Evolutionary conservation across 805 yeast species (phyloP).

Genomic region (Candida sonorensis): DNA sequence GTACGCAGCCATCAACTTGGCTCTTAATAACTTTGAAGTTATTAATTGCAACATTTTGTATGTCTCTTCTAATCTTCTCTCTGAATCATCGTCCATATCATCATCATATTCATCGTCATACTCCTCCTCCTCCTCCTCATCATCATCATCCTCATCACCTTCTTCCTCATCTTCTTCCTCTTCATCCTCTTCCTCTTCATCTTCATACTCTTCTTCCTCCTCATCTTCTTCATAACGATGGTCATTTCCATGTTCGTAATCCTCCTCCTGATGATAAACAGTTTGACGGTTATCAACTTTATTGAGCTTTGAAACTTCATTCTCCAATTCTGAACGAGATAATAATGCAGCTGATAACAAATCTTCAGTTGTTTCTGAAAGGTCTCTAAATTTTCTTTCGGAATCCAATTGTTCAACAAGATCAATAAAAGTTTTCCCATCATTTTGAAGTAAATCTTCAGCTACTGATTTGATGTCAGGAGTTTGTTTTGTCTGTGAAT

Average conservation of each 20-base stretch:
- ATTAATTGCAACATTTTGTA: conserved; percentile 74
- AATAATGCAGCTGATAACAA: too few relatives aligned
- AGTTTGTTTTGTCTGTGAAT: not conserved
- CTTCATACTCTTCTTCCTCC: conserved; percentile 18
- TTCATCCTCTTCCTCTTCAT: conserved; percentile 11
- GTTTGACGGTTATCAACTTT: conserved; percentile 26
- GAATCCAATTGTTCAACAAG: conserved; percentile 74
- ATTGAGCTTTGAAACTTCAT: too few relatives aligned
- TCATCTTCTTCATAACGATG: conserved; percentile 13
- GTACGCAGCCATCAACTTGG: conserved; percentile 66
- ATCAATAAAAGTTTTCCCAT: conserved; percentile 70
- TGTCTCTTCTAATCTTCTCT: conserved; percentile 65
- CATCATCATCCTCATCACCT: conserved; percentile 14
- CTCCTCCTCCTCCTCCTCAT: conserved; percentile 11
- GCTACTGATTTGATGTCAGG: conserved; percentile 44
- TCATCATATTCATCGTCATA: conserved; percentile 35
- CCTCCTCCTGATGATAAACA: conserved; percentile 10
- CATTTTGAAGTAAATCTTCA: conserved; percentile 69
- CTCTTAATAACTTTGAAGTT: conserved; percentile 71
- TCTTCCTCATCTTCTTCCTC: conserved; percentile 16
- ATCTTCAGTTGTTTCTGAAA: too few relatives aligned
- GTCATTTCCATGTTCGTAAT: conserved; percentile 6
- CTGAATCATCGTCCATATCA: conserved; percentile 46
- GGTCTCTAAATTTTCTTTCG: conserved; percentile 33
- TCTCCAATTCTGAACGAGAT: too few relatives aligned